Percentiles rank a stretch among this genome's conserved stretches.
Evolutionary conservation across 495 filamentous ascomycete species (phyloP).

Genomic region (Xylaria intraflava): DNA sequence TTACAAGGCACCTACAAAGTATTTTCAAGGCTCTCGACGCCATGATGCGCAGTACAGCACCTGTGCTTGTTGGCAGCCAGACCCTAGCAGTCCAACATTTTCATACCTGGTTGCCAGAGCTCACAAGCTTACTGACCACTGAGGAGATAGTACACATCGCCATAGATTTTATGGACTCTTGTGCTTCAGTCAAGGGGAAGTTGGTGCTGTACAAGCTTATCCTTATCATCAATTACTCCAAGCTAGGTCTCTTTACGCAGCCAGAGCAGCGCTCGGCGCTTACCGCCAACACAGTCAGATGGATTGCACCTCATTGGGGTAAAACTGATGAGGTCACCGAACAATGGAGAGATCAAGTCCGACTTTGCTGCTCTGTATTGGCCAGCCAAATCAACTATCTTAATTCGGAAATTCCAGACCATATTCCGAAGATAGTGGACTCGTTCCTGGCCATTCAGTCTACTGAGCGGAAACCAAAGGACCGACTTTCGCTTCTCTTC

Average conservation of each 20-base stretch:
- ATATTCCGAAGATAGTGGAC: slow-evolving; percentile 83
- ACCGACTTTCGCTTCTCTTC: slow-evolving; percentile 76
- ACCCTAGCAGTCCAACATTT: slow-evolving; percentile 95
- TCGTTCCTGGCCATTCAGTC: slow-evolving; percentile 75
- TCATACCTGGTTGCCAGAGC: slow-evolving; percentile 90
- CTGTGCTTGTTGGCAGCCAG: slow-evolving; percentile 84
- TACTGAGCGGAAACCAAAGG: slow-evolving; percentile 55
- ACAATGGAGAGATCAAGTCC: slow-evolving; percentile 89
- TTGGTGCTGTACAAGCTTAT: slow-evolving; percentile 90
- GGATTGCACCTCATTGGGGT: slow-evolving; percentile 95
- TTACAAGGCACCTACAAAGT: slow-evolving; percentile 73
- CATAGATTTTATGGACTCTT: slow-evolving; percentile 89
- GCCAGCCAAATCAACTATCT: slow-evolving; percentile 73
- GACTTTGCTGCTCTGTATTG: slow-evolving; percentile 84
- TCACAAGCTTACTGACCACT: slow-evolving; percentile 64
- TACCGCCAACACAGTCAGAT: slow-evolving; percentile 75
- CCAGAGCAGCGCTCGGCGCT: slow-evolving; percentile 66
- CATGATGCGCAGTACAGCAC: slow-evolving; percentile 80
- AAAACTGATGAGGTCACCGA: slow-evolving; percentile 61
- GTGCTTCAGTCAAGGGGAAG: slow-evolving; percentile 81
- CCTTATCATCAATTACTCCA: slow-evolving; percentile 82
- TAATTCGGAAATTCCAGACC: slow-evolving; percentile 73
- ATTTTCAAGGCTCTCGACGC: slow-evolving; percentile 86
- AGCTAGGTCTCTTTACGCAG: slow-evolving; percentile 68
- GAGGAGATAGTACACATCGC: slow-evolving; percentile 88